Evolutionary conservation across 2,329 filamentous ascomycete genomes (phyloP).

Genomic region (Colletotrichum chrysophilum): DNA sequence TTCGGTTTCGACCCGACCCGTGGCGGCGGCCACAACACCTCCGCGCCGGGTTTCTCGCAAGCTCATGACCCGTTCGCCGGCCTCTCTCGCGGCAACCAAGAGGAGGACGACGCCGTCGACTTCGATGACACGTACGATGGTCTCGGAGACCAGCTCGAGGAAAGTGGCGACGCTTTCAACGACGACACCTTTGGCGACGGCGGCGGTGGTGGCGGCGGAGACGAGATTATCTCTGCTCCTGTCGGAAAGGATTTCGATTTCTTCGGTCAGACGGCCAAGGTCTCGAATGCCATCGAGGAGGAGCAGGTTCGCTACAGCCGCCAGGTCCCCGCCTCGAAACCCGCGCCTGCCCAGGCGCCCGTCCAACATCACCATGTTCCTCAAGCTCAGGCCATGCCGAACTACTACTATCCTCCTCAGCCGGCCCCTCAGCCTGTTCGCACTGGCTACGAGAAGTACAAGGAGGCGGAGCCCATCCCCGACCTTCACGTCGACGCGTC

Average conservation of each 20-base stretch:
- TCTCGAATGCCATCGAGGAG: slow-evolving; percentile 85
- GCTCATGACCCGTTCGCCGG: slow-evolving; percentile 86
- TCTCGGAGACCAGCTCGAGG: slow-evolving; percentile 86
- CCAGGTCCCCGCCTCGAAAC: slow-evolving; percentile 65
- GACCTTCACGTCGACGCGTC: slow-evolving; percentile 92
- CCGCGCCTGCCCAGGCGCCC: slow-evolving; percentile 32
- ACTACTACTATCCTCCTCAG: slow-evolving; percentile 42
- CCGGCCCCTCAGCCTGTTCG: slow-evolving; percentile 58
- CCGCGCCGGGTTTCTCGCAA: slow-evolving; percentile 82
- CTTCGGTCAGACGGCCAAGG: slow-evolving; percentile 89
- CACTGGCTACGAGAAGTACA: slow-evolving; percentile 92
- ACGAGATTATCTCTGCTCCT: slow-evolving; percentile 45
- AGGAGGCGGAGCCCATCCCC: slow-evolving; percentile 78
- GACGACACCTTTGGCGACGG: slow-evolving; percentile 85
- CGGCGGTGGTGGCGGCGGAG: slow-evolving; percentile 42
- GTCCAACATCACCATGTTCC: slow-evolving; percentile 28
- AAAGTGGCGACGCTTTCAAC: slow-evolving; percentile 93
- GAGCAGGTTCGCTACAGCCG: slow-evolving; percentile 86
- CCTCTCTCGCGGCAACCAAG: slow-evolving; percentile 69
- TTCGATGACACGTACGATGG: slow-evolving; percentile 99
- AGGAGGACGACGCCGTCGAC: slow-evolving; percentile 65
- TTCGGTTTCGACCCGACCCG: slow-evolving; percentile 83
- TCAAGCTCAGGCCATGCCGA: not conserved
- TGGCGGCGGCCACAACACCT: slow-evolving; percentile 58
- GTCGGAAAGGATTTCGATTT: slow-evolving; percentile 97